phyloP scores from a whole-genome alignment of 352 stramenopile species.

The Thalassiosira mediterranea region DNA sequence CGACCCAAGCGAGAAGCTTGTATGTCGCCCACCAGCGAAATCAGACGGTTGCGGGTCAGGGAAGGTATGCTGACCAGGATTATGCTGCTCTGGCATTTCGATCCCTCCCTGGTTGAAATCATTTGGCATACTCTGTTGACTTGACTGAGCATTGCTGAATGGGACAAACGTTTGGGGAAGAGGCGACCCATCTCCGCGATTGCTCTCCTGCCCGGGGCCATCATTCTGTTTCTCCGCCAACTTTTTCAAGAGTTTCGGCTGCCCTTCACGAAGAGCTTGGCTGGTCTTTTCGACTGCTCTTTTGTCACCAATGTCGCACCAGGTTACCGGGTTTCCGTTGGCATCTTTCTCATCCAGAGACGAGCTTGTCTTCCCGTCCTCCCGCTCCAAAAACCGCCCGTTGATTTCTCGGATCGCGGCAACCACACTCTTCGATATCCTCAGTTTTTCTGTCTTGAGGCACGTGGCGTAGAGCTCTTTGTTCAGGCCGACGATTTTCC shows the following conservation, averaged over 20 bases:
- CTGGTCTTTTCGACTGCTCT: slow-evolving; percentile 83
- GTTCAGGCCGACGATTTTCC: slow-evolving; percentile 71
- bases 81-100: background rate
- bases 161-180: background rate
- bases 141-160: no score
- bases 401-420: no score
- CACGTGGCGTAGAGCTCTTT: slow-evolving; percentile 76
- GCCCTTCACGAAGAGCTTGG: no score
- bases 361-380: slow-evolving; percentile 43
- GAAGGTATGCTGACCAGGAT: background rate
- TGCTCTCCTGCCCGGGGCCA: background rate
- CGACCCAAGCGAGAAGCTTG: background rate
- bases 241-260: slow-evolving; percentile 72
- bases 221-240: background rate
- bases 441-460: slow-evolving; percentile 78
- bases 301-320: slow-evolving; percentile 82
- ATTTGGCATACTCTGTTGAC: no score
- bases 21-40: background rate
- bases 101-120: no score
- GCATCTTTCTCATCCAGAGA: slow-evolving; percentile 44
- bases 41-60: background rate
- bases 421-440: slow-evolving; percentile 73
- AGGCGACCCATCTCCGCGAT: background rate
- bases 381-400: slow-evolving; percentile 74
- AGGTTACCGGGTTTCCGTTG: slow-evolving; percentile 57